Conservation (phyloP, 1,139 yeast genomes). For the Arxiozyma bovina region DNA sequence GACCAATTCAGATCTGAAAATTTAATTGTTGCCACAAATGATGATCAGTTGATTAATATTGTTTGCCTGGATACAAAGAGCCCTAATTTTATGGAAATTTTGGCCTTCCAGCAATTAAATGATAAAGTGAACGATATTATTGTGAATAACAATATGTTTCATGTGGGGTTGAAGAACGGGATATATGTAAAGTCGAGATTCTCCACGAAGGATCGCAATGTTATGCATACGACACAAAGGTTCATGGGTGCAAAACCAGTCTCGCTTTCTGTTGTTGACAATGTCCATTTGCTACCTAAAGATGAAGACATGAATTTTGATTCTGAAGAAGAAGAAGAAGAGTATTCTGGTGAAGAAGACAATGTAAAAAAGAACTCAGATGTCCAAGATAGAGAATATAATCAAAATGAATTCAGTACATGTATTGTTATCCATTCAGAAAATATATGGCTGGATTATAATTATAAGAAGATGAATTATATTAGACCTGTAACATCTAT, state of each 20-base stretch:
- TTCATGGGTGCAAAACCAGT: conserved; percentile 67
- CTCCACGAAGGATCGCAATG: conserved; percentile 52
- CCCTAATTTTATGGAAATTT: conserved; percentile 52
- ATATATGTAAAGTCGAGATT: conserved; percentile 54
- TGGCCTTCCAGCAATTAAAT: conserved; percentile 61
- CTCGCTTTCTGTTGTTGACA: conserved; percentile 26
- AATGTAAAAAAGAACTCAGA: conserved; percentile 6
- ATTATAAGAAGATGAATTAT: conserved; percentile 10
- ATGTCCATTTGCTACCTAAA: neutral
- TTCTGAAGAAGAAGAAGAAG: conserved; percentile 29
- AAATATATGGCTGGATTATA: conserved; percentile 26
- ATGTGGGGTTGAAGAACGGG: conserved; percentile 79
- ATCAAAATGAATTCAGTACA: conserved; percentile 6
- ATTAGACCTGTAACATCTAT: conserved; percentile 20
- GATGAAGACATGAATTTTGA: conserved; percentile 17
- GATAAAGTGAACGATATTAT: conserved; percentile 47
- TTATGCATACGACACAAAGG: conserved; percentile 61
- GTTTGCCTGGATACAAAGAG: conserved; percentile 45
- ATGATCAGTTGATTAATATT: conserved; percentile 61
- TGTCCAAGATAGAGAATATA: conserved; percentile 6
- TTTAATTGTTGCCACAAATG: conserved; percentile 58
- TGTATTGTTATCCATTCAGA: conserved; percentile 20
- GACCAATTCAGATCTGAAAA: conserved; percentile 40
- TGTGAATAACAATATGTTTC: conserved; percentile 35
- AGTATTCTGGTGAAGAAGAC: conserved; percentile 11